Evolutionary conservation across 306 rosid genomes (phyloP), one percentile per base, ranked within the genome.

Genomic region (Acacia melanoxylon): DNA sequence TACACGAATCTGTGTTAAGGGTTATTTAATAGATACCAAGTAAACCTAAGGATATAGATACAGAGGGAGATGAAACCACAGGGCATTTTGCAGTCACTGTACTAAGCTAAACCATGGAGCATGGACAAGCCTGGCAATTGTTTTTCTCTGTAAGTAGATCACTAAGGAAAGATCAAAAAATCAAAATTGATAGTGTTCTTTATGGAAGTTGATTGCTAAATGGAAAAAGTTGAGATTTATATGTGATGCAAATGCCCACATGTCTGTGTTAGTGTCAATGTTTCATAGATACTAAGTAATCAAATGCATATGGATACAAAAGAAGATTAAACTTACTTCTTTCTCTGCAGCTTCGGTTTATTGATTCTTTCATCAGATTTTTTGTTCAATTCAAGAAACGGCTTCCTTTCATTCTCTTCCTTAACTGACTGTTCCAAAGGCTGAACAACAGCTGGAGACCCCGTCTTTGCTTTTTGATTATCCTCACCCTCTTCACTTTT

Each of bases 391-490:
- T 87, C 94, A 76, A 86, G 58, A 56, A 91, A 76, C 48, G 96
- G 96, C 85, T 87, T 88, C 77, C 93, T 89, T 69, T 89, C 90
- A 52, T 77, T 92, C 83, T 78, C 89, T 75, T 65, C 84, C 78
- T n/a, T 74, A 44, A 89, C 85, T 78, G 86, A 73, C 75, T 88
- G 85, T 54, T 86, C 67, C 83, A 74, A 87, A 76, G 78, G 83
- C 69, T 80, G 85, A 41, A 75, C 63, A 41, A 75, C 59, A 74
- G 74, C 31, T 22, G 65, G 68, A 82, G 40, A 52, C 48, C 44
- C 73, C 59, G 75, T 73, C 78, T 66, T 86, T 61, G 66, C 80
- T 56, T 14, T 80, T 52, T 72, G 74, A 71, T 86, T 85, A 78
- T 84, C 83, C 72, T 54, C 83, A 25, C 42, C 74, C 65, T 51